These are phyloP conservation scores for Tagetes patula DNA, from an alignment of 129 eudicot species.

Conservation along the genomic window DNA sequence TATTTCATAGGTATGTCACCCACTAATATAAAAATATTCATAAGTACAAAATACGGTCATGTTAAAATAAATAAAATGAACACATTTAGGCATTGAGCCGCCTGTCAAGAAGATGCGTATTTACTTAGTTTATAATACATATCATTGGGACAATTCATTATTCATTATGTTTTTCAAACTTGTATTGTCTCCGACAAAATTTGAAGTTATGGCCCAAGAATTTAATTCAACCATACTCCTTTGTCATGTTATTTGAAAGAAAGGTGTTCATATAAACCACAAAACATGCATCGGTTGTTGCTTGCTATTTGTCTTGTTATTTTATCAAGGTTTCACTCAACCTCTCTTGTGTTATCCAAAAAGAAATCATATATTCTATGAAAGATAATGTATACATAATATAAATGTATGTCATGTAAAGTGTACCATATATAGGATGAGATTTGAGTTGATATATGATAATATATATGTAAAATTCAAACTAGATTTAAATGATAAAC, in stretches of 20 bases:
- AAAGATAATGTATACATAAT: neutral
- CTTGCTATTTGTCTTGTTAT: conserved; percentile 24
- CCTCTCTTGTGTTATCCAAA: neutral
- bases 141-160: neutral
- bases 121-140: neutral
- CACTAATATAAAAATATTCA: no score
- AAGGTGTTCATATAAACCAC: conserved; percentile 25
- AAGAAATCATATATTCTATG: neutral
- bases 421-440: no score
- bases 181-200: conserved; percentile 6
- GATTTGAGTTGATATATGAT: no score
- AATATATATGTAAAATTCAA: no score
- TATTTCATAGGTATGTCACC: no score
- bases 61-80: no score
- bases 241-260: conserved; percentile 26
- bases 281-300: conserved; percentile 33
- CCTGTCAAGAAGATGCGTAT: neutral
- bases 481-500: no score
- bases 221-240: conserved; percentile 24
- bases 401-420: neutral
- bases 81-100: neutral
- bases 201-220: conserved; percentile 22
- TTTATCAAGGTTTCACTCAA: conserved; percentile 15
- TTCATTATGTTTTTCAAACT: neutral
- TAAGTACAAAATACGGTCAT: no score